A percentile compares a stretch with the other conserved stretches of the same genome.
phyloP scores from a whole-genome alignment of 2,329 filamentous ascomycete genomes.

The Aspergillus hiratsukae region DNA sequence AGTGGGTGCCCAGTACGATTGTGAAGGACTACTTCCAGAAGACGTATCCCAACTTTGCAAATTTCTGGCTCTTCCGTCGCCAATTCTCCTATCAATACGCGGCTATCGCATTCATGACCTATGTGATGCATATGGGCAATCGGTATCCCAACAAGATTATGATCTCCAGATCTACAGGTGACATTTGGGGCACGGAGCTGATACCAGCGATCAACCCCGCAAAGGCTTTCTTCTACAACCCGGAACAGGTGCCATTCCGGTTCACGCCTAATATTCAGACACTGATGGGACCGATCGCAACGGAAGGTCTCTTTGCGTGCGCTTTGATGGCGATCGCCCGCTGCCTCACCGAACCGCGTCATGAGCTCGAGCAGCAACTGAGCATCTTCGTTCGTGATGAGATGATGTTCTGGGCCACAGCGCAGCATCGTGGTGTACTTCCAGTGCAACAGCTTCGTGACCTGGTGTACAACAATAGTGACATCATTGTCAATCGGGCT shows the following conservation, averaged over 20 bases:
- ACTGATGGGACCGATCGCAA: slow-evolving; percentile 90
- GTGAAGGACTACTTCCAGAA: slow-evolving; percentile 84
- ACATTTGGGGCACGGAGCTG: slow-evolving; percentile 93
- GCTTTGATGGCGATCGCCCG: slow-evolving; percentile 94
- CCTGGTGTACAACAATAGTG: slow-evolving; percentile 78
- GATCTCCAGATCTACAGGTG: slow-evolving; percentile 80
- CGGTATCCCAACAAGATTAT: slow-evolving; percentile 94
- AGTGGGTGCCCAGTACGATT: slow-evolving; percentile 79
- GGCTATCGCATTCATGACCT: slow-evolving; percentile 95
- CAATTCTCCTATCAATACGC: slow-evolving; percentile 96
- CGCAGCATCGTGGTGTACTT: slow-evolving; percentile 62
- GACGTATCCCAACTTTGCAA: slow-evolving; percentile 80
- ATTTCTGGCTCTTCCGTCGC: slow-evolving; percentile 97
- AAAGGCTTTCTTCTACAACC: slow-evolving; percentile 90
- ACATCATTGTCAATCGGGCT: slow-evolving; percentile 87
- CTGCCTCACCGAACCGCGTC: slow-evolving; percentile 76
- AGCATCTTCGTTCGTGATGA: slow-evolving; percentile 95
- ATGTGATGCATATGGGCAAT: slow-evolving; percentile 94
- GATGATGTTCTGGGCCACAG: slow-evolving; percentile 95
- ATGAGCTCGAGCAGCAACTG: slow-evolving; percentile 89
- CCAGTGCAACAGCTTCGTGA: slow-evolving; percentile 69
- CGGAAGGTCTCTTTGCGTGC: slow-evolving; percentile 93
- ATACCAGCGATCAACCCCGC: slow-evolving; percentile 81
- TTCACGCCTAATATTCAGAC: slow-evolving; percentile 94
- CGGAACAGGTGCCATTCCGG: slow-evolving; percentile 93